These are phyloP conservation scores for Globisporangium apiculatum DNA, from an alignment of 352 stramenopile genomes.

Conservation along the genomic window DNA sequence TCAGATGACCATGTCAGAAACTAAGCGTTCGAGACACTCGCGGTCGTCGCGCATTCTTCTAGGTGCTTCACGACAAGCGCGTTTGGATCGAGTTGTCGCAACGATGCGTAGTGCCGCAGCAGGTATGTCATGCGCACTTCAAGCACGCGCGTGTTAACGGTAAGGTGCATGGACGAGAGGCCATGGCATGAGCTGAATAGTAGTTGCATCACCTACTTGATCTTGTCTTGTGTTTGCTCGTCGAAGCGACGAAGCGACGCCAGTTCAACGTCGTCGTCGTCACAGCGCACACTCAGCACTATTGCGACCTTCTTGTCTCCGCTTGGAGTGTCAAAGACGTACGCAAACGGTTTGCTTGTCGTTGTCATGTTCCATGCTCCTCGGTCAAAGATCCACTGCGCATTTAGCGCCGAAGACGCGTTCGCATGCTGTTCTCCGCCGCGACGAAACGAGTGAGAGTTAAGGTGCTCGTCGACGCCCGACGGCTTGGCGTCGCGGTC, in stretches of 20 bases:
- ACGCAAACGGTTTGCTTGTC: slow-evolving; percentile 20
- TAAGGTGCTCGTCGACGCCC: background rate
- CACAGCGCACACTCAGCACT: slow-evolving; percentile 16
- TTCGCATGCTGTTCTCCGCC: slow-evolving; percentile 15
- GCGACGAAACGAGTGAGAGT: background rate
- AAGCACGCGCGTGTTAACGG: background rate
- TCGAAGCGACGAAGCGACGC: background rate
- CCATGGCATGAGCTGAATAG: background rate
- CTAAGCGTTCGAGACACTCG: background rate
- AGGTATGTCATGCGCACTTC: background rate
- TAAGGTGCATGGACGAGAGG: background rate
- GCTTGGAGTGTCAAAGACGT: slow-evolving; percentile 26
- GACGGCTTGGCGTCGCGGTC: background rate
- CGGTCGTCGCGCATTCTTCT: background rate
- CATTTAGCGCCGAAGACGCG: background rate
- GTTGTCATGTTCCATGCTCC: slow-evolving; percentile 18
- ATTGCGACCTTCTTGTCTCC: slow-evolving; percentile 20
- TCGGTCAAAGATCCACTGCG: slow-evolving; percentile 25
- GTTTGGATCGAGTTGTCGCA: background rate
- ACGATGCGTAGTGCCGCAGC: background rate
- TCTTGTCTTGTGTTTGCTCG: background rate
- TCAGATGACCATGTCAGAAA: background rate
- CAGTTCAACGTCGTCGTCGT: background rate
- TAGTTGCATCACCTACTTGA: background rate
- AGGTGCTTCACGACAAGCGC: background rate